Percentiles rank a stretch among this genome's conserved stretches.
Conservation (phyloP, 345 rosid species). For the Acer negundo region DNA sequence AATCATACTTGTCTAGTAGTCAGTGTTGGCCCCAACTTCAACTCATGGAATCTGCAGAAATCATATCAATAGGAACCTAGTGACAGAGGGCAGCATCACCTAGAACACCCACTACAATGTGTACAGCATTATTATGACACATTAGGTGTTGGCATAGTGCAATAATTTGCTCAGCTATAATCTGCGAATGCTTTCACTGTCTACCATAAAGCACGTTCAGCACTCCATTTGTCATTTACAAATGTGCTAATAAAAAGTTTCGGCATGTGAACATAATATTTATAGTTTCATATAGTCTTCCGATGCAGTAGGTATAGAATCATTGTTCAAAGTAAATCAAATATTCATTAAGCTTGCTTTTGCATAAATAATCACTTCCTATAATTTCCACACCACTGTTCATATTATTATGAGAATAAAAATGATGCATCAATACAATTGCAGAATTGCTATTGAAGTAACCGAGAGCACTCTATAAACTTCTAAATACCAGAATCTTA, state of each 20-base stretch:
- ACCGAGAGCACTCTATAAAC: neutral
- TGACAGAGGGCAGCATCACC: neutral
- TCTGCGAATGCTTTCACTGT: neutral
- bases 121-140: neutral
- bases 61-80: neutral
- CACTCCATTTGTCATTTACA: neutral
- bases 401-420: neutral
- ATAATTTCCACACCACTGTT: neutral
- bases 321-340: neutral
- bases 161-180: neutral
- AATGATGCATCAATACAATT: neutral
- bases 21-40: neutral
- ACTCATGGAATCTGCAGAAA: neutral
- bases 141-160: neutral
- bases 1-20: neutral
- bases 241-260: neutral
- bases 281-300: neutral
- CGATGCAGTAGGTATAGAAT: neutral
- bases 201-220: neutral
- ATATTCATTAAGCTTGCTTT: neutral
- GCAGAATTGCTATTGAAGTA: neutral
- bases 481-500: neutral
- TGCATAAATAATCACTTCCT: neutral
- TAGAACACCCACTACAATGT: neutral
- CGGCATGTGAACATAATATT: neutral